Conservation (phyloP, 208 protist genomes). For the Borovskyia barvae region DNA sequence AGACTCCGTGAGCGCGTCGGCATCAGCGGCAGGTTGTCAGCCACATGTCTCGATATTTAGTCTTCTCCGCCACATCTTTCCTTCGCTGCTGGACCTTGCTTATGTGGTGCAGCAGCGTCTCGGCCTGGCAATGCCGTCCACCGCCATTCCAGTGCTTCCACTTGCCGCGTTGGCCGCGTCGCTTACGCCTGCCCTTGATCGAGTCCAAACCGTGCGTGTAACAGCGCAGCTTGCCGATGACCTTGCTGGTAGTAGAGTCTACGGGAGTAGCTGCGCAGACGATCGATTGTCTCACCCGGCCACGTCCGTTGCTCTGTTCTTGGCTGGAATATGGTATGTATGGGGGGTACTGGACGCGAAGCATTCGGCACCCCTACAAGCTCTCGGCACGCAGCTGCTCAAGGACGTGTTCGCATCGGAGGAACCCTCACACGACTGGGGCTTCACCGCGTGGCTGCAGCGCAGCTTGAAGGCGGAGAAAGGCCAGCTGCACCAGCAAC, state of each 20-base stretch:
- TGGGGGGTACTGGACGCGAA: conserved; percentile 28
- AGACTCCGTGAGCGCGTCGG: too few species aligned
- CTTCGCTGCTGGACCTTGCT: conserved; percentile 50
- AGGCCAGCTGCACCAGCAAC: conserved; percentile 9
- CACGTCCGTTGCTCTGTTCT: background rate
- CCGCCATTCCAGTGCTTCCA: conserved; percentile 33
- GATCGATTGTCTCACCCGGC: background rate
- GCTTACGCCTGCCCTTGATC: conserved; percentile 28
- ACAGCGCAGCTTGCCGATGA: conserved; percentile 20
- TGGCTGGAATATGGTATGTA: conserved; percentile 26
- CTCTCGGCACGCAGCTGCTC: conserved; percentile 3
- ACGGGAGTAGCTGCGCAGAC: background rate
- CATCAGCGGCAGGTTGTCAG: too few species aligned
- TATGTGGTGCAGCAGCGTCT: conserved; percentile 42
- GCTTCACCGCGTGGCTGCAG: conserved; percentile 21
- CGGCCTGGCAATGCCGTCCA: conserved; percentile 24
- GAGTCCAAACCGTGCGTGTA: conserved; percentile 29
- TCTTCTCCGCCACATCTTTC: conserved; percentile 23
- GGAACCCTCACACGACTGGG: background rate
- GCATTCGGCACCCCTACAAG: conserved; percentile 2
- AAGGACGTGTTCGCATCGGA: background rate
- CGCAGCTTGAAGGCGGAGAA: background rate
- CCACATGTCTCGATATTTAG: too few species aligned
- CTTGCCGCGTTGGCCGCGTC: conserved; percentile 43
- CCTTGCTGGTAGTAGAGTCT: background rate